Evolutionary conservation across 2,329 filamentous ascomycete species (phyloP).

Genomic region (Periglandula ipomoeae): DNA sequence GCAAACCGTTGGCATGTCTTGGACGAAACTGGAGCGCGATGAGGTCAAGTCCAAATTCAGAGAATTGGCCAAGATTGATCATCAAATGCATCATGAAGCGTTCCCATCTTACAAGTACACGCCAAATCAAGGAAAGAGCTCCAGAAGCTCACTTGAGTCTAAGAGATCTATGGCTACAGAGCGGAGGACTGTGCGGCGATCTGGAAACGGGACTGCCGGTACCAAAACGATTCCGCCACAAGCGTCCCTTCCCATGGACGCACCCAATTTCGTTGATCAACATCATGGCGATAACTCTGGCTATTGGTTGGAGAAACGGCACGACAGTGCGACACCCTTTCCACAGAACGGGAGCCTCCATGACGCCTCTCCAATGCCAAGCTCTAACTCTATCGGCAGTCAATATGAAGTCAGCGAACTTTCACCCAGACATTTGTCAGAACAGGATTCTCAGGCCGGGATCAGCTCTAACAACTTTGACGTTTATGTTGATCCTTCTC

Average conservation of each 20-base stretch:
- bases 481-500: conserved; percentile 7
- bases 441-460: not conserved
- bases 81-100: conserved; percentile 73
- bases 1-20: conserved; percentile 75
- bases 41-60: conserved; percentile 68
- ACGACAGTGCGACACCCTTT: not conserved
- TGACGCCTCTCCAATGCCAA: conserved; percentile 1
- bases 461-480: not conserved
- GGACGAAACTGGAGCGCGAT: conserved; percentile 65
- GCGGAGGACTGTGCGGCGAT: conserved; percentile 36
- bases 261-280: not conserved
- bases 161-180: conserved; percentile 6
- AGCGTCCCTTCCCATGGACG: not conserved
- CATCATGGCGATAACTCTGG: not conserved
- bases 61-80: conserved; percentile 68
- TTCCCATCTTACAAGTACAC: conserved; percentile 94
- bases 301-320: conserved; percentile 1
- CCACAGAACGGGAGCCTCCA: not conserved
- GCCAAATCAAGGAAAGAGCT: conserved; percentile 57
- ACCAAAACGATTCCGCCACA: not conserved
- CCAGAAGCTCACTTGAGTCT: conserved; percentile 10
- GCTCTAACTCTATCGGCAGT: not conserved
- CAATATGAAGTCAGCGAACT: not conserved
- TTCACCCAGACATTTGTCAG: not conserved
- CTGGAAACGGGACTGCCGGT: not conserved